Conservation (phyloP, 1,139 yeast species). For the Blastobotrys proliferans region DNA sequence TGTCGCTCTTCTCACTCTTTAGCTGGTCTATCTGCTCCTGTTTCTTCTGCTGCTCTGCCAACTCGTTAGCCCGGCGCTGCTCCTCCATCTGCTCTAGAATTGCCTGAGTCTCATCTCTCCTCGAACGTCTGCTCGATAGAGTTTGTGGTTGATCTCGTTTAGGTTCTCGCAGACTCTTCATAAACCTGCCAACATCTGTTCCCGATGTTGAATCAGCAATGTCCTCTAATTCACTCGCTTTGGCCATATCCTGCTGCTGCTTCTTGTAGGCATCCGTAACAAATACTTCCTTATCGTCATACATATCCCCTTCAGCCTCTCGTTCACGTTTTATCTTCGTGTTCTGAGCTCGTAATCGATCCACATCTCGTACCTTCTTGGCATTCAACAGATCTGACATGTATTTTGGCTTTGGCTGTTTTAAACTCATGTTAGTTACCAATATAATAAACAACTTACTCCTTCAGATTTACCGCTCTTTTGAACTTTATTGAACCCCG, state of each 20-base stretch:
- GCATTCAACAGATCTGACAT: slow-evolving; percentile 39
- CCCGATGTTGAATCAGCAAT: no score
- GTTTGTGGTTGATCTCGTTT: no score
- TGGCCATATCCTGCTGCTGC: slow-evolving; percentile 34
- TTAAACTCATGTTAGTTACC: slow-evolving; percentile 1
- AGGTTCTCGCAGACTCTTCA: no score
- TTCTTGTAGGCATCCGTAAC: slow-evolving; percentile 42
- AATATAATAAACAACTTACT: neutral
- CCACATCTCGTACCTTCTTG: slow-evolving; percentile 40
- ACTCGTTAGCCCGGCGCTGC: neutral
- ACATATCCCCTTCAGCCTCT: slow-evolving; percentile 36
- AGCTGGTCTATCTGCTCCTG: slow-evolving; percentile 13
- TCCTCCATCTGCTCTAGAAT: slow-evolving; percentile 5
- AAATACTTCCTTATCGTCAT: slow-evolving; percentile 41
- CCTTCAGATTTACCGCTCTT: neutral
- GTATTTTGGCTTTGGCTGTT: slow-evolving; percentile 35
- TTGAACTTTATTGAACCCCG: neutral
- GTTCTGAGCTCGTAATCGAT: slow-evolving; percentile 36
- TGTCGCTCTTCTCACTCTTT: slow-evolving; percentile 21
- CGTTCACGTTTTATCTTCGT: slow-evolving; percentile 27
- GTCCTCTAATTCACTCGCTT: no score
- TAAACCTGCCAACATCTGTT: no score
- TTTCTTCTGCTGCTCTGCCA: slow-evolving; percentile 4
- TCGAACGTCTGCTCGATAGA: no score
- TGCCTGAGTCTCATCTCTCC: slow-evolving; percentile 1